Conservation (phyloP, 352 stramenopile species). For the Globisporangium takayamanum region DNA sequence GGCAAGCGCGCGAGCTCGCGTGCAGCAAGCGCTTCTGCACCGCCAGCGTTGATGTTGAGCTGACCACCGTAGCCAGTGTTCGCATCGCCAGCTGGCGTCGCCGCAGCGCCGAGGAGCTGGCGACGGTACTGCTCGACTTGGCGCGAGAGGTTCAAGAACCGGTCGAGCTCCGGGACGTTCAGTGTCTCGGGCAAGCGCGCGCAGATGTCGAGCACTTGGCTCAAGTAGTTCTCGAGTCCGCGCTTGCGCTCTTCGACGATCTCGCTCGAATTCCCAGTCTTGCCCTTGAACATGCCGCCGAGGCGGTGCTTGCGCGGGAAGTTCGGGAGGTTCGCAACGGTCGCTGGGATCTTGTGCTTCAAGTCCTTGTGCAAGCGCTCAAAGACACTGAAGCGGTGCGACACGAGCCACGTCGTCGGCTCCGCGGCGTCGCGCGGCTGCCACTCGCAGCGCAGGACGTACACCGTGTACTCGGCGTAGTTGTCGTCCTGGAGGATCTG, state of each 20-base stretch:
- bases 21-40: slow-evolving; percentile 72
- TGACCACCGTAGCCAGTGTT: slow-evolving; percentile 23
- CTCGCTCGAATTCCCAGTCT: slow-evolving; percentile 80
- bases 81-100: slow-evolving; percentile 15
- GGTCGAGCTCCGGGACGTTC: slow-evolving; percentile 79
- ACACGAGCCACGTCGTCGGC: slow-evolving; percentile 59
- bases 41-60: slow-evolving; percentile 56
- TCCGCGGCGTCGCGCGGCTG: slow-evolving; percentile 53
- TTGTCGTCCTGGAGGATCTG: slow-evolving; percentile 86
- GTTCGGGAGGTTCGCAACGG: slow-evolving; percentile 47
- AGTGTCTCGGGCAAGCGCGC: slow-evolving; percentile 72
- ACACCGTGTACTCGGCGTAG: slow-evolving; percentile 86
- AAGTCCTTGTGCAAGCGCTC: slow-evolving; percentile 69
- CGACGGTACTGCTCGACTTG: slow-evolving; percentile 82
- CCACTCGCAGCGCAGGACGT: slow-evolving; percentile 83
- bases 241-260: slow-evolving; percentile 84
- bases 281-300: slow-evolving; percentile 75
- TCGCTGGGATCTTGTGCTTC: slow-evolving; percentile 66
- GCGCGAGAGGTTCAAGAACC: slow-evolving; percentile 82
- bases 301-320: slow-evolving; percentile 85
- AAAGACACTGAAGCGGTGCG: slow-evolving; percentile 68
- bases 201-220: slow-evolving; percentile 78
- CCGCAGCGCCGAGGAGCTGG: slow-evolving; percentile 33
- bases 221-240: slow-evolving; percentile 75
- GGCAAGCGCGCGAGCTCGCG: slow-evolving; percentile 72